These are phyloP conservation scores for Synchytrium microbalum DNA, from an alignment of 371 early-diverging fungal species.

Conservation along the genomic window DNA sequence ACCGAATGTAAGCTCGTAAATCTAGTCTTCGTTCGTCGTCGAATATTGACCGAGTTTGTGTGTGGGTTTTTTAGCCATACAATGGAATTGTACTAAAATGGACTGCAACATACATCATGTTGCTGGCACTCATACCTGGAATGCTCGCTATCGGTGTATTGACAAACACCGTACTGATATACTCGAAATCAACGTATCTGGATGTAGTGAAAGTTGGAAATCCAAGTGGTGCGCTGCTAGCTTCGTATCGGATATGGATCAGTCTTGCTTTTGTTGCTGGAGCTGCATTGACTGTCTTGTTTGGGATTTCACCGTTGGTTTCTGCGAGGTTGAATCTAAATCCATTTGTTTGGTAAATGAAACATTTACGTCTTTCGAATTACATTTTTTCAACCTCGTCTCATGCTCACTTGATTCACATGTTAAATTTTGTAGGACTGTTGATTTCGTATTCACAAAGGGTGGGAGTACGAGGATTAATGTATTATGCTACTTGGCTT, in stretches of 20 bases:
- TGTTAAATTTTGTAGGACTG: slow-evolving; percentile 38
- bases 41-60: slow-evolving; percentile 3
- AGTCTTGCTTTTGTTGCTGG: slow-evolving; percentile 30
- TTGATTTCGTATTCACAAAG: slow-evolving; percentile 41
- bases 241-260: slow-evolving; percentile 5
- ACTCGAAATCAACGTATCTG: slow-evolving; percentile 38
- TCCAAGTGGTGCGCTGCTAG: slow-evolving; percentile 25
- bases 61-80: slow-evolving; percentile 29
- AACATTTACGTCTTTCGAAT: neutral
- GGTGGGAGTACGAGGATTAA: slow-evolving; percentile 33
- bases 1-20: slow-evolving; percentile 16
- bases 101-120: slow-evolving; percentile 23
- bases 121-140: slow-evolving; percentile 52
- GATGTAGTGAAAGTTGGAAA: slow-evolving; percentile 30
- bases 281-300: slow-evolving; percentile 32
- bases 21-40: neutral
- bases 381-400: no score
- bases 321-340: slow-evolving; percentile 35
- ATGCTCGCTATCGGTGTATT: slow-evolving; percentile 58
- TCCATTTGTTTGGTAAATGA: slow-evolving; percentile 51
- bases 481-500: slow-evolving; percentile 52
- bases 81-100: slow-evolving; percentile 16
- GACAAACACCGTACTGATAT: slow-evolving; percentile 45
- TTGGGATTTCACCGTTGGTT: slow-evolving; percentile 45
- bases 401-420: no score